A percentile compares a stretch with the other conserved stretches of the same genome.
phyloP scores from a whole-genome alignment of 1,284 basidiomycete genomes.

The Tremellales sp. region DNA sequence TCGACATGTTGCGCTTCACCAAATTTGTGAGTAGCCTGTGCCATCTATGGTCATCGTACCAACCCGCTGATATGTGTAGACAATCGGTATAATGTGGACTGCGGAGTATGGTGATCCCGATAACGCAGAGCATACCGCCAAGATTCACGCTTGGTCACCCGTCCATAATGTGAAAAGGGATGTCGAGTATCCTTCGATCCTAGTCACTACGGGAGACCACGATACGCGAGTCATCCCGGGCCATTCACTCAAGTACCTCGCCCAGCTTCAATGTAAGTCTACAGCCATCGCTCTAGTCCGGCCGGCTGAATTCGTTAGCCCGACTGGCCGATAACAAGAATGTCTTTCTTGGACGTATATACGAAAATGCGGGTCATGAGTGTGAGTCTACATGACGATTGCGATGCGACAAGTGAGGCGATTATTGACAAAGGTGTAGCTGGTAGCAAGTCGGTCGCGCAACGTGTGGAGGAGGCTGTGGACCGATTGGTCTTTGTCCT shows the following conservation, averaged over 20 bases:
- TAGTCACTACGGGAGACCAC: conserved; percentile 17
- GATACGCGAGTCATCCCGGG: conserved; percentile 16
- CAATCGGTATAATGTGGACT: conserved; percentile 13
- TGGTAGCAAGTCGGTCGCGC: conserved; percentile 8
- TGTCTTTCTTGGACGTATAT: conserved; percentile 9
- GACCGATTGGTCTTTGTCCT: conserved; percentile 16
- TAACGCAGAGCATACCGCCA: conserved; percentile 4
- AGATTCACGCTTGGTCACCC: conserved; percentile 8
- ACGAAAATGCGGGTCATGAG: conserved; percentile 16
- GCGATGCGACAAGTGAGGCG: neutral
- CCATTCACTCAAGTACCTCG: conserved; percentile 16
- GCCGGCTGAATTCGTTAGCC: neutral
- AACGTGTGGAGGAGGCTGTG: conserved; percentile 17
- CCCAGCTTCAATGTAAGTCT: conserved; percentile 12
- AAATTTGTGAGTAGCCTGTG: conserved; percentile 12
- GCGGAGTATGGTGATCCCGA: conserved; percentile 16
- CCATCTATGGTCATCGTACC: neutral
- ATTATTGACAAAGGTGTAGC: neutral
- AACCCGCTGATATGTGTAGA: conserved; percentile 3
- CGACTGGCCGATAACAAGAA: neutral
- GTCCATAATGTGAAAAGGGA: conserved; percentile 11
- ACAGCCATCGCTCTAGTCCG: neutral
- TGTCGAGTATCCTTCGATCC: conserved; percentile 12
- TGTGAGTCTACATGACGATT: neutral
- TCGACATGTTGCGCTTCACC: conserved; percentile 13